Evolutionary conservation across 1,284 basidiomycete species (phyloP).

Genomic region (Melampsora larici-populina): DNA sequence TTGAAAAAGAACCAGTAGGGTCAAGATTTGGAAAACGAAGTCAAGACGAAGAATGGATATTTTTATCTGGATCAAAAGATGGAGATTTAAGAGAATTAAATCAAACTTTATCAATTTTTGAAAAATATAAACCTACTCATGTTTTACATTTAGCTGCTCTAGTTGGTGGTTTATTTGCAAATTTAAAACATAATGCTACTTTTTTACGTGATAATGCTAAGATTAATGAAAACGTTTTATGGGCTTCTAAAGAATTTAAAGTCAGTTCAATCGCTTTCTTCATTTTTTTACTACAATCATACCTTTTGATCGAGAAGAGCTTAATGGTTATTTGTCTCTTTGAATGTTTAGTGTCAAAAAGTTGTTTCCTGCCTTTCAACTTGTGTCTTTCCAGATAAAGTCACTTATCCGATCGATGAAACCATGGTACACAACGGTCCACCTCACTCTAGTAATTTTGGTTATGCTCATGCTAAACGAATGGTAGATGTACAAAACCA

Average conservation of each 20-base stretch:
- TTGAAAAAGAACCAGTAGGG: constrained; percentile 70
- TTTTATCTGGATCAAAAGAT: constrained; percentile 66
- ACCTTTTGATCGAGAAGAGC: neutral
- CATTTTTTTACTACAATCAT: neutral
- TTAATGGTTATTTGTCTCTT: neutral
- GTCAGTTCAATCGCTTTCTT: constrained; percentile 42
- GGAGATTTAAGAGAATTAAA: constrained; percentile 63
- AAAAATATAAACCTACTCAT: constrained; percentile 82
- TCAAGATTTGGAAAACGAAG: constrained; percentile 68
- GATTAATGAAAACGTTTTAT: constrained; percentile 85
- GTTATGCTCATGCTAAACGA: constrained; percentile 87
- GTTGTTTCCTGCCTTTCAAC: constrained; percentile 81
- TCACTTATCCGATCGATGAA: constrained; percentile 79
- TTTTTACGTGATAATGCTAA: constrained; percentile 83
- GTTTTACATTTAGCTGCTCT: constrained; percentile 67
- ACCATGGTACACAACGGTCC: constrained; percentile 79
- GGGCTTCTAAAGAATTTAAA: constrained; percentile 65
- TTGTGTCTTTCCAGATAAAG: constrained; percentile 80
- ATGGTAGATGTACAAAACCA: constrained; percentile 88
- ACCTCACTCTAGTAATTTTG: constrained; percentile 84
- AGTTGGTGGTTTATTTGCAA: constrained; percentile 86
- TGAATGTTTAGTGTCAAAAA: constrained; percentile 59
- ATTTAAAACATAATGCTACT: constrained; percentile 80
- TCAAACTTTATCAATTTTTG: constrained; percentile 61
- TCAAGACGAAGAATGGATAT: constrained; percentile 77